Evolutionary conservation across 2,329 filamentous ascomycete species (phyloP).

Genomic region (Trichophyton simii): DNA sequence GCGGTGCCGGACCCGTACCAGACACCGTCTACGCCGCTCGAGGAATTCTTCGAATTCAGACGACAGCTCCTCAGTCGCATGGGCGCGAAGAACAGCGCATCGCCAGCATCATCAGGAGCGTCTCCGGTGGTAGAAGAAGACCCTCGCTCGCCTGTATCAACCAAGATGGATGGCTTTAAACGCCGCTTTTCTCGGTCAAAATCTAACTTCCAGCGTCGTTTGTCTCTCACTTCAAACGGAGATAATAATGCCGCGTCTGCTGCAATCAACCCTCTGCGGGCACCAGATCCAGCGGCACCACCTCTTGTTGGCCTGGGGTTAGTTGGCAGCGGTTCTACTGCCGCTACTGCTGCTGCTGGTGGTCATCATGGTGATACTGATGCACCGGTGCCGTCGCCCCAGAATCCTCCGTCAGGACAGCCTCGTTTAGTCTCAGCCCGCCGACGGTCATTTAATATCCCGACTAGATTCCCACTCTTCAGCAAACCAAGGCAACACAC

Average conservation of each 20-base stretch:
- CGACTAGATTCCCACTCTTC: not conserved
- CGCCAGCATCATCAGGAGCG: not conserved
- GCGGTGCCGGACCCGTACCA: not conserved
- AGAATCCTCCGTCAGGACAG: not conserved
- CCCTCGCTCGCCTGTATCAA: constrained; percentile 15
- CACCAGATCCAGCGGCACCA: not conserved
- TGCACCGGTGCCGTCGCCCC: not conserved
- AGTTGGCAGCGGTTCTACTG: not conserved
- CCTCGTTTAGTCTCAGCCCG: constrained; percentile 3
- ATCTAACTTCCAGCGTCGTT: not conserved
- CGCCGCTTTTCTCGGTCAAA: constrained; percentile 4
- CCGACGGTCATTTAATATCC: constrained; percentile 3
- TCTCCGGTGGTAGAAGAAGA: not conserved
- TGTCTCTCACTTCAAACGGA: not conserved
- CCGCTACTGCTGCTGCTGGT: not conserved
- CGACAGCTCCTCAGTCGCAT: constrained; percentile 47
- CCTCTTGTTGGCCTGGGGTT: too few species aligned
- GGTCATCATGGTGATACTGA: not conserved
- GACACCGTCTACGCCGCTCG: not conserved
- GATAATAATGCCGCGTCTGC: not conserved
- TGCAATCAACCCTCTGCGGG: not conserved
- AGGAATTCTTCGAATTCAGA: not conserved
- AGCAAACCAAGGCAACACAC: not conserved
- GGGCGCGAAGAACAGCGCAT: constrained; percentile 29
- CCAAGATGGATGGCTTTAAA: constrained; percentile 16